Evolutionary conservation across 192 early-diverging fungal genomes (phyloP), one percentile per base, ranked within the genome.

Genomic region (Backusella luteola): DNA sequence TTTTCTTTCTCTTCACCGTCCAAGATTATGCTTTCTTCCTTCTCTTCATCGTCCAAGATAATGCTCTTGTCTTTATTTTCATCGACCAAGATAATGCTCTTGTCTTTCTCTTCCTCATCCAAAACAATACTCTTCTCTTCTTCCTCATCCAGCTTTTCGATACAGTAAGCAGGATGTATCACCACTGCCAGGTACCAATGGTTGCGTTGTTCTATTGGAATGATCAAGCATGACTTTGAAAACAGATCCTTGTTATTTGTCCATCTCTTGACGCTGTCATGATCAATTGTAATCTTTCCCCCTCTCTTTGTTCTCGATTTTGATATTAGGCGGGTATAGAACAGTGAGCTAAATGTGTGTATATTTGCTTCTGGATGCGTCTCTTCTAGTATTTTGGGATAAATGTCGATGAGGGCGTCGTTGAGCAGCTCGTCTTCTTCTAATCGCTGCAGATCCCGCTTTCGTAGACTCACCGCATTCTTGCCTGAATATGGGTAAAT

Each of bases 171-270:
- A 32, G 70, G 44, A 7, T 9, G 41, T 6, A 39, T 71, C 6
- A 71, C 70, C 4, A 49, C 70, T 15, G 46, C 42, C 29, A 71
- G 49, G 26, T 71, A 71, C 70, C 70, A 71, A 44, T 71, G 70
- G n/a, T 49, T 42, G 8, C 42, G 11, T 14, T 71, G 42, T 1
- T 41, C 70, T 34, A 71, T 34, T 2, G 70, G 70, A 32, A 71
- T 34, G 32, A 71, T 44, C 11, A 71, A n/a, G 8, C 41, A 44
- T 32, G 41, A 19, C 70, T 71, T 71, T 26, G 26, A 29, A 49
- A 71, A 71, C 11, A 71, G 29, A 32, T 71, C 6, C 0, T 46
- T 3, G 15, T 46, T 34, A 44, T 17, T 41, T 14, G 70, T 71
- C 70, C 70, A 71, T 49, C 70, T 23, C 6, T 32, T 41, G 17